Conservation (phyloP, 305 asterid species). For the Monarda citriodora region DNA sequence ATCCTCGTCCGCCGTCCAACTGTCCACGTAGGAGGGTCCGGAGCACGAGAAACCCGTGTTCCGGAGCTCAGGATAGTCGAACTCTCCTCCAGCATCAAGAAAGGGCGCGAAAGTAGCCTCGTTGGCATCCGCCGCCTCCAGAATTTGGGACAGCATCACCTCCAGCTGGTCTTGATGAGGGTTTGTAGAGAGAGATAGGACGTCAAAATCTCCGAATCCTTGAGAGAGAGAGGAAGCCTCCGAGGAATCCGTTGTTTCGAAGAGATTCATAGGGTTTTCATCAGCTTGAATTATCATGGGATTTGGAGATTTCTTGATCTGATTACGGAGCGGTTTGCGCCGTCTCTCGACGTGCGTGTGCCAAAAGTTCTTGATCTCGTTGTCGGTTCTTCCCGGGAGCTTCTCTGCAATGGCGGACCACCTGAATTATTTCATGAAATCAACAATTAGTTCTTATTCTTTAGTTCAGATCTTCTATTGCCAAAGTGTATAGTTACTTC, state of each 20-base stretch:
- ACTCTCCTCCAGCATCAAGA: constrained; percentile 19
- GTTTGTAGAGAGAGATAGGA: neutral
- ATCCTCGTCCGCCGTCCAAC: constrained; percentile 13
- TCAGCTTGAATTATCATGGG: neutral
- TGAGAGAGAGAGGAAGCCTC: neutral
- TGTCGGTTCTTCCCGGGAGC: constrained; percentile 55
- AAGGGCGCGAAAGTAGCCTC: constrained; percentile 5
- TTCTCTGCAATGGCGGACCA: constrained; percentile 61
- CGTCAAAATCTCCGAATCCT: neutral
- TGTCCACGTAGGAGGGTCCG: constrained; percentile 9
- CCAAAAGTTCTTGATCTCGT: constrained; percentile 71
- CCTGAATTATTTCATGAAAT: constrained; percentile 20
- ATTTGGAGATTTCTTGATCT: neutral
- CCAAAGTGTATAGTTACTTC: too few species aligned
- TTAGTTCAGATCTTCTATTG: too few species aligned
- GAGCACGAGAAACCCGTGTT: constrained; percentile 22
- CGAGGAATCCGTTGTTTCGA: neutral
- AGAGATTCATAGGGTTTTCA: neutral
- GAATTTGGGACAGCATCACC: constrained; percentile 12
- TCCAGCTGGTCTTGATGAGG: constrained; percentile 5
- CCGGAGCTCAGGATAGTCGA: constrained; percentile 17
- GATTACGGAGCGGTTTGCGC: neutral
- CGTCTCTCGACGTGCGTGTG: constrained; percentile 41
- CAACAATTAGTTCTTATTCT: too few species aligned
- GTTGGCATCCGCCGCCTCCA: neutral